Evolutionary conservation across 2,329 filamentous ascomycete genomes (phyloP), one percentile per base, ranked within the genome.

Genomic region (Arthrobotrys entomopaga): DNA sequence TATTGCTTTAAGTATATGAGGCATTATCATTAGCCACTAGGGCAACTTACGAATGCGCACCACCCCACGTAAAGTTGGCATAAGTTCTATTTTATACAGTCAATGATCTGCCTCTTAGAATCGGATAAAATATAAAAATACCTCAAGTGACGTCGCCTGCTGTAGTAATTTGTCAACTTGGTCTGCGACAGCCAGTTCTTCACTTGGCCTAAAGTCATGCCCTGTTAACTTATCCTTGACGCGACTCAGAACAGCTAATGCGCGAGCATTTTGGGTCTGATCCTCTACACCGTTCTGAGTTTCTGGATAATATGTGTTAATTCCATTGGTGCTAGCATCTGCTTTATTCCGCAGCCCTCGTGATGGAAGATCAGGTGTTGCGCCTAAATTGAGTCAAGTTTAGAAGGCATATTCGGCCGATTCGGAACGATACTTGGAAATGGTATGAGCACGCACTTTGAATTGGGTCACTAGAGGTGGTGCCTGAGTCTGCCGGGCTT

Each of bases 151-250:
- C 5, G 95, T 99, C 20, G 95, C 95, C 84, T 99, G 94, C 75
- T 91, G 90, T 78, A 99, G 91, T 79, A 99, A 84, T 82, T 96
- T 94, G 82, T 97, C 94, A 3, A 99, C 96, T 83, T 99, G 95
- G 75, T 88, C 88, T 65, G 91, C 89, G 20, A 96, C 89, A 69
- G 89, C 90, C 76, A 99, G 85, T 82, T 98, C 94, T 79, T 96
- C 91, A 52, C 87, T 87, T 1, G 89, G 87, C 82, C 92, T 93
- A 82, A 99, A 99, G 81, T 99, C 95, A 19, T 90, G 87, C 7
- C 95, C 95, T 0, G 93, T 97, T 65, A 99, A 84, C 83, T 99
- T 99, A 84, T 97, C 94, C 82, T 93, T 91, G 48, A 99, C 94
- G 0, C 95, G 87, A 69, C 90, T 90, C 43, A 99, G 85, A 1